These are phyloP conservation scores for Glycine tomentella DNA, from an alignment of 306 rosid species.

Conservation along the genomic window DNA sequence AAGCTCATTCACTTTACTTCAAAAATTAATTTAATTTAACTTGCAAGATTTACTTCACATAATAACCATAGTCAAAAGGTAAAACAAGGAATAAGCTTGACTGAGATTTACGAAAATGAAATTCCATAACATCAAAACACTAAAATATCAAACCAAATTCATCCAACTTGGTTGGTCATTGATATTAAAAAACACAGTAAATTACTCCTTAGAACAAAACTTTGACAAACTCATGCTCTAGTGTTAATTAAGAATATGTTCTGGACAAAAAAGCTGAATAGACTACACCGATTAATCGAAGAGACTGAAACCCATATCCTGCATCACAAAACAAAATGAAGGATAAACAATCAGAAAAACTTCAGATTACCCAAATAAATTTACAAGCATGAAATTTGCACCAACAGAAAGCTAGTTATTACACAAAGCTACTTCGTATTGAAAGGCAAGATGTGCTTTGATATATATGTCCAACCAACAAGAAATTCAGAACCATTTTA, in stretches of 20 bases:
- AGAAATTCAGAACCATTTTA: neutral
- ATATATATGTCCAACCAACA: neutral
- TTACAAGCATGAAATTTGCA: neutral
- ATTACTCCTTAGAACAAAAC: constrained; percentile 44
- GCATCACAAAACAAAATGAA: constrained; percentile 46
- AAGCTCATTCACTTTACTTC: too few species aligned
- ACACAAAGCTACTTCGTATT: neutral
- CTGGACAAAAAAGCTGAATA: neutral
- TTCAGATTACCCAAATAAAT: neutral
- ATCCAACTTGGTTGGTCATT: constrained; percentile 12
- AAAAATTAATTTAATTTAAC: too few species aligned
- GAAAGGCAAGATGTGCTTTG: neutral
- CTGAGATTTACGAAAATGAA: neutral
- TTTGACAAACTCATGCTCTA: constrained; percentile 32
- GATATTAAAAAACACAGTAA: neutral
- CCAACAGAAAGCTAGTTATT: neutral
- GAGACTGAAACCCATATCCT: constrained; percentile 90
- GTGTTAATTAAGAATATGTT: neutral
- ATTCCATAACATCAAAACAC: constrained; percentile 39
- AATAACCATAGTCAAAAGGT: too few species aligned
- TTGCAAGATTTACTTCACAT: too few species aligned
- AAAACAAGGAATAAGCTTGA: neutral
- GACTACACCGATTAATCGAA: constrained; percentile 62
- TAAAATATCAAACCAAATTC: constrained; percentile 28
- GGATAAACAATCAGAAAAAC: constrained; percentile 23